Base-by-base conservation (phyloP, 257 asterid species). In the Solanum etuberosum region DNA sequence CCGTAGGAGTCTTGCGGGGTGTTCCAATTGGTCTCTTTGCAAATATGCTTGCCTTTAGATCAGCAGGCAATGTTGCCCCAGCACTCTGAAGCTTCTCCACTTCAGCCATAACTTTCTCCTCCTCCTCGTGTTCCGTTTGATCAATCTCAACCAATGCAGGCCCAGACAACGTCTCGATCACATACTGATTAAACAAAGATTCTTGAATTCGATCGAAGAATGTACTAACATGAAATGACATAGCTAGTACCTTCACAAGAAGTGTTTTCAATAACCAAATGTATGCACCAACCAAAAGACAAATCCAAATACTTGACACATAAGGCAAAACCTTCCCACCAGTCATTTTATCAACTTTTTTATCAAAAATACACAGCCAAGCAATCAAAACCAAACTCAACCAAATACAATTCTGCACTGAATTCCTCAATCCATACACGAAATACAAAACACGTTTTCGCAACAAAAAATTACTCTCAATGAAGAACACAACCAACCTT, bases 351-450 rank as follows among this genome's bases (percentile, higher is more conserved):
- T 90, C 92, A 3, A 94, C 95, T 83, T 73, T 95, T 89, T 91
- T 83, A 71, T 93, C 94, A 20, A 96, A 95, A 43, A 96, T 92
- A 77, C 82, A 91, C 20, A 92, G 95, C 98, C 99, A 96, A 59
- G 98, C 98, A 46, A 96, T 81, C 91, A 95, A 89, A n/a, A 94
- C 96, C 81, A 96, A 83, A 43, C 94, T 90, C 86, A 96, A 89
- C 98, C 98, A 96, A 18, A 94, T 72, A n/a, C 97, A 94, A n/a
- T 94, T 96, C 91, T 96, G 98, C 70, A 93, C 98, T 2, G 98
- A 91, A 18, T 92, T 95, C 84, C 98, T 92, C 91, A 96, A 76
- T 1, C 98, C 99, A 81, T 96, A 96, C 0, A 96, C 96, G 54
- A 96, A 96, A 88, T 95, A 96, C 85, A 96, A 72, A 37, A 95